Base-by-base conservation (phyloP, 2,329 filamentous ascomycete genomes). In the Fusarium luffae region DNA sequence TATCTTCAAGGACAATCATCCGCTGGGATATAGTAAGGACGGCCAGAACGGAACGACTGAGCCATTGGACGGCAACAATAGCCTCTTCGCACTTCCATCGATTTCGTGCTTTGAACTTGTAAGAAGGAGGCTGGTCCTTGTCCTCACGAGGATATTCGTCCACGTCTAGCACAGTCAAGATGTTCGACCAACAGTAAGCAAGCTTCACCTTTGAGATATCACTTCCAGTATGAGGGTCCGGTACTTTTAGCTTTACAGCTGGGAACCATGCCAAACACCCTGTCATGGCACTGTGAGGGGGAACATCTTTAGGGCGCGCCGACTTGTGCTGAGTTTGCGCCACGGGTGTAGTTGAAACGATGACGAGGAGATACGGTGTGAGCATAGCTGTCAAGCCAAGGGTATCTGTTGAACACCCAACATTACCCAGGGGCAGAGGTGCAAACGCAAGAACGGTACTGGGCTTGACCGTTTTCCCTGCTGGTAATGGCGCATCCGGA, bases 181-280 rank as follows among this genome's bases (percentile, higher is more conserved):
- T 89, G 75, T 98, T 98, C 4, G 96, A 98, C 96, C 96, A 99
- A 79, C 94, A 98, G 81, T 99, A 99, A 1, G 93, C 95, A 19
- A 99, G 86, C 79, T 99, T 98, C 40, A 91, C 92, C 75, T 90
- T 91, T 19, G 93, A 94, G 12, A 90, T 85, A 10, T 90, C 87
- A 73, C 89, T 91, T 7, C 89, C 89, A 1, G 88, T 89, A 48
- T 87, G 85, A 3, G 88, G 83, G 66, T 93, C 90, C 12, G 89
- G 87, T 18, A 89, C 88, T 79, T 98, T 98, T 44, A 99, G 84
- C 76, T 93, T 96, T 47, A 99, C 96, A 3, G 94, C 94, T 4
- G 96, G 96, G 77, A 99, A 99, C 96, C 96, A 99, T 34, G 96
- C 94, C 51, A 99, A 81, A 74, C 95, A 97, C 4, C 95, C 97